Base-by-base conservation (phyloP, 73 alveolate genomes). In the Paramecium biaurelia region DNA sequence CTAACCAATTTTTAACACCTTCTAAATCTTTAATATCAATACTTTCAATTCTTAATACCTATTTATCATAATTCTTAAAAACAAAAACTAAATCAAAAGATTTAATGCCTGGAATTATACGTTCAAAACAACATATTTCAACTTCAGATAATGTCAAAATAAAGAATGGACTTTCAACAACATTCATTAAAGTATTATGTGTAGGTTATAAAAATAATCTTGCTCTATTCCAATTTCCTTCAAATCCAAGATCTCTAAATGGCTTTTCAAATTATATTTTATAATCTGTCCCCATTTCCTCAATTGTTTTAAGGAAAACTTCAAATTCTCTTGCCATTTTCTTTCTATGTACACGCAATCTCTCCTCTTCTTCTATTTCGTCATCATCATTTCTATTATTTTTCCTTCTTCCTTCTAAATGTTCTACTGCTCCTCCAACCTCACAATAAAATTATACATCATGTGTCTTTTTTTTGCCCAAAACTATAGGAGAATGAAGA, bases 321-420 rank as follows among this genome's bases (percentile, higher is more conserved):
- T 95, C 94, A 87, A 98, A 98, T 85, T 93, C 97, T 82, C 85
- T 94, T 67, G 95, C 96, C 70, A 98, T 96, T 84, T 93, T 94
- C 63, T 87, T 95, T 76, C 95, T 98, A 56, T 92, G 94, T 90
- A 94, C 92, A 86, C 97, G 92, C 86, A 96, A 99, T 90, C 96
- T 96, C 92, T 97, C 95, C 88, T 98, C 99, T 92, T 96, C 96
- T 89, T 98, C 99, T 68, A 96, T 93, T 92, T 98, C 99, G 53
- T 98, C 99, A 89, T 94, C 94, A 86, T 98, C 99, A 86, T 95
- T 95, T 82, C 95, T 86, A 57, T 96, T 85, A 26, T 95, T 95
- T 84, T 93, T 95, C 57, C 90, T 93, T 43, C 86, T 94, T 34
- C 92, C 93, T 57, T 97, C 98, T 47, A 98, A 53, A 85, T 98